Percentiles rank a stretch among this genome's conserved stretches.
These are phyloP conservation scores for Rosa chinensis DNA, from an alignment of 306 rosid species.

Conservation along the genomic window DNA sequence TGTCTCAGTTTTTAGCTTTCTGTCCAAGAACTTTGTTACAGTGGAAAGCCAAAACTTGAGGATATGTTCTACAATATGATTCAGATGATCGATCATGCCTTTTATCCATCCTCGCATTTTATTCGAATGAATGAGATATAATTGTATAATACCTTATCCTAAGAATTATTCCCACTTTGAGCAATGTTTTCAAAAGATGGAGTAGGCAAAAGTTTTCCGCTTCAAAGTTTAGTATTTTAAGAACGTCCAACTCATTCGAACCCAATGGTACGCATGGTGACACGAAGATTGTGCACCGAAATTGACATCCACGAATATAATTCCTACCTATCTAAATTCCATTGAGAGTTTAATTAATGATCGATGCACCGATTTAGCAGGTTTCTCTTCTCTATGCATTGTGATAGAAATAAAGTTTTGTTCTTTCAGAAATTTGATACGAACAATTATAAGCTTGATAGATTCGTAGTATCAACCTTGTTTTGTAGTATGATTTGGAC, in stretches of 20 bases:
- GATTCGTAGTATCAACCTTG: not conserved
- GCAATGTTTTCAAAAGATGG: conserved; percentile 11
- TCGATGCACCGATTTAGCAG: not conserved
- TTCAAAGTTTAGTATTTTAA: not conserved
- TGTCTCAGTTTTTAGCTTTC: not conserved
- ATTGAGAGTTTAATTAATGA: not conserved
- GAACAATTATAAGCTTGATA: too few relatives aligned
- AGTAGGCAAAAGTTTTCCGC: not conserved
- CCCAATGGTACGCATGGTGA: conserved; percentile 17
- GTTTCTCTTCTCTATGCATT: not conserved
- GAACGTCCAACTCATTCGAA: not conserved
- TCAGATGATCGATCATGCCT: not conserved
- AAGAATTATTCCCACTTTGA: not conserved
- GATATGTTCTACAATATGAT: not conserved
- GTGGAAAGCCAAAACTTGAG: not conserved
- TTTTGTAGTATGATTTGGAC: not conserved
- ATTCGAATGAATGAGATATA: not conserved
- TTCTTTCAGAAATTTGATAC: not conserved
- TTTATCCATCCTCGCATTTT: not conserved
- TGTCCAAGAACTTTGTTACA: not conserved
- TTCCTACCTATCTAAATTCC: not conserved
- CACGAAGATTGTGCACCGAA: conserved; percentile 1
- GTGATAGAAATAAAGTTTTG: too few relatives aligned
- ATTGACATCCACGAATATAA: not conserved
- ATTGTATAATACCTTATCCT: not conserved